A percentile compares a stretch with the other conserved stretches of the same genome.
Conservation (phyloP, 306 rosid genomes). For the Senna tora region DNA sequence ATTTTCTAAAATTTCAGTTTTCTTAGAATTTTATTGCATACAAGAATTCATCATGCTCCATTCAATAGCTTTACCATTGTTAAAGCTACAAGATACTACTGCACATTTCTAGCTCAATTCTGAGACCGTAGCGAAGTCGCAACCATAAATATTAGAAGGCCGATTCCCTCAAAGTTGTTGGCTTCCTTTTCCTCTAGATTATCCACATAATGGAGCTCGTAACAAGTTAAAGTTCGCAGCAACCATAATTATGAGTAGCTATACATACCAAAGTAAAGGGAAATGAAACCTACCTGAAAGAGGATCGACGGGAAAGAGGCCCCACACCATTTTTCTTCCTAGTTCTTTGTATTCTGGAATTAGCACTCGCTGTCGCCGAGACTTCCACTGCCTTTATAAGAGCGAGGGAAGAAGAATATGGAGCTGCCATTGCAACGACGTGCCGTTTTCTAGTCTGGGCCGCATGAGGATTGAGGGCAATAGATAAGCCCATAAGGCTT, state of each 20-base stretch:
- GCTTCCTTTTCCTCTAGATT: background rate
- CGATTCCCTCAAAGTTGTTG: background rate
- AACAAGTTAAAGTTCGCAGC: background rate
- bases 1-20: background rate
- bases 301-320: conserved; percentile 74
- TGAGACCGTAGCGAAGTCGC: background rate
- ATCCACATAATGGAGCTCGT: background rate
- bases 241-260: background rate
- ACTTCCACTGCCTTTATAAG: background rate
- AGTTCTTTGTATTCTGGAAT: background rate
- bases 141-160: background rate
- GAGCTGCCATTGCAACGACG: background rate
- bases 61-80: background rate
- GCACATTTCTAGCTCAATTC: background rate
- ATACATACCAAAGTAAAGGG: background rate
- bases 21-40: background rate
- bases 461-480: too few species aligned
- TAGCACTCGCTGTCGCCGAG: background rate
- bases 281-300: conserved; percentile 52
- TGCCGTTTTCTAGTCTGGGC: background rate
- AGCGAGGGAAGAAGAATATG: background rate
- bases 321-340: conserved; percentile 77
- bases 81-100: background rate
- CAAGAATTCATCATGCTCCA: background rate
- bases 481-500: too few species aligned